Conservation (phyloP, 2,329 filamentous ascomycete genomes). For the Claviceps arundinis region DNA sequence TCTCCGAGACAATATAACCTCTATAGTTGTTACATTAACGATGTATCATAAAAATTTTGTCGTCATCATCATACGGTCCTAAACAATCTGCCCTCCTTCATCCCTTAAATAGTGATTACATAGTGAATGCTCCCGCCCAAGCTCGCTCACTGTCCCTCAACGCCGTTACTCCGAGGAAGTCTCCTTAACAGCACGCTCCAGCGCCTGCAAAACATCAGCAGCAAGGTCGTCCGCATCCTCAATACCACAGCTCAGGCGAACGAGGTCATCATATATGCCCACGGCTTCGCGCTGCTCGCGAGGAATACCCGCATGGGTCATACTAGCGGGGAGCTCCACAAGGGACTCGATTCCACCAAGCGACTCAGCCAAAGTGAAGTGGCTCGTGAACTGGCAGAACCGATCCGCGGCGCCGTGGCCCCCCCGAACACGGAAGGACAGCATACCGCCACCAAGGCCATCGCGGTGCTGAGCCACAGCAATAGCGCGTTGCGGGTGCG, state of each 20-base stretch:
- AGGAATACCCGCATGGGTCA: slow-evolving; percentile 96
- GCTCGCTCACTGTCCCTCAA: slow-evolving; percentile 13
- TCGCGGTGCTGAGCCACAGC: slow-evolving; percentile 85
- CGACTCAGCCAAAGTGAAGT: slow-evolving; percentile 89
- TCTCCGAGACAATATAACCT: no score
- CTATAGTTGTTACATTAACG: no score
- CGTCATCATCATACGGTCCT: no score
- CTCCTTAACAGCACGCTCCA: slow-evolving; percentile 54
- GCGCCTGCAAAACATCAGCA: slow-evolving; percentile 67
- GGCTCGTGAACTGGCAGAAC: slow-evolving; percentile 79
- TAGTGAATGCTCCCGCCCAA: no score
- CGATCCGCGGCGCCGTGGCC: slow-evolving; percentile 74
- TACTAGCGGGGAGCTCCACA: slow-evolving; percentile 82
- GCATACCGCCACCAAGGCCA: slow-evolving; percentile 92
- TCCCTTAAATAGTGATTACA: no score
- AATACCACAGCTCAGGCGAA: slow-evolving; percentile 85
- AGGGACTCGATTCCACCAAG: slow-evolving; percentile 86
- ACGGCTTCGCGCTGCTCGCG: slow-evolving; percentile 80
- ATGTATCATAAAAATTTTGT: no score
- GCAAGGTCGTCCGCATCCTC: slow-evolving; percentile 81
- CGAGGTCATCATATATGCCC: slow-evolving; percentile 88
- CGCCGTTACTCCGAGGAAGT: slow-evolving; percentile 12
- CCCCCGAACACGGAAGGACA: slow-evolving; percentile 86
- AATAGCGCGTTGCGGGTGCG: slow-evolving; percentile 75
- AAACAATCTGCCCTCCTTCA: no score